phyloP scores from a whole-genome alignment of 371 early-diverging fungal genomes.

The Choanephora cucurbitarum region DNA sequence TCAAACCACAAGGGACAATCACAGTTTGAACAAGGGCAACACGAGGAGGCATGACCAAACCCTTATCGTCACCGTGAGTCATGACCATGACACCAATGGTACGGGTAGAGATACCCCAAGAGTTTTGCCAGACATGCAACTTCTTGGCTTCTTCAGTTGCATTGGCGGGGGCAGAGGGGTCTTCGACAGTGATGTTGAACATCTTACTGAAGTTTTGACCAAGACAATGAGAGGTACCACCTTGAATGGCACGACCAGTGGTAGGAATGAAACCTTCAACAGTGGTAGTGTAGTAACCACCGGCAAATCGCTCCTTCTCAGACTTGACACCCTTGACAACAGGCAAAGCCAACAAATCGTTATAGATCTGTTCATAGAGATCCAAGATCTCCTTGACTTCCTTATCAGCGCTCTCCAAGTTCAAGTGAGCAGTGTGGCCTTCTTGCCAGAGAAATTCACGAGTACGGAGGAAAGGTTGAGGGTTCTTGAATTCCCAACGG shows the following conservation, averaged over 20 bases:
- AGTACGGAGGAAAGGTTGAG: slow-evolving; percentile 99
- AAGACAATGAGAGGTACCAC: slow-evolving; percentile 99
- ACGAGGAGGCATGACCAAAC: slow-evolving; percentile 97
- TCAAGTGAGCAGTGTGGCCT: slow-evolving; percentile 98
- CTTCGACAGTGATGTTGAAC: slow-evolving; percentile 73
- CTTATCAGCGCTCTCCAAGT: slow-evolving; percentile 86
- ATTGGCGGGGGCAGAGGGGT: slow-evolving; percentile 43
- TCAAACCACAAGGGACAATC: slow-evolving; percentile 97
- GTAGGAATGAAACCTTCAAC: slow-evolving; percentile 99
- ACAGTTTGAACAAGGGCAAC: slow-evolving; percentile 95
- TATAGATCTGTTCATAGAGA: slow-evolving; percentile 96
- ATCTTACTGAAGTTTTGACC: slow-evolving; percentile 99
- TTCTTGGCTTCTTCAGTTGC: slow-evolving; percentile 51
- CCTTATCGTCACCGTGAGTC: slow-evolving; percentile 99
- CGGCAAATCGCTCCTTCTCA: slow-evolving; percentile 99
- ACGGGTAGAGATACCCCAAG: slow-evolving; percentile 99
- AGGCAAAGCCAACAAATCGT: slow-evolving; percentile 98
- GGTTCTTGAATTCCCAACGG: slow-evolving; percentile 99
- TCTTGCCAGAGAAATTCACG: slow-evolving; percentile 99
- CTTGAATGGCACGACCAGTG: slow-evolving; percentile 99
- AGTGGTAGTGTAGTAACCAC: slow-evolving; percentile 98
- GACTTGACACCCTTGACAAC: slow-evolving; percentile 99
- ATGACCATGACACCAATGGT: slow-evolving; percentile 99
- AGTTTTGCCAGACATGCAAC: slow-evolving; percentile 97
- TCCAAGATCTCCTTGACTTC: slow-evolving; percentile 96